Evolutionary conservation across 768 basidiomycete genomes (phyloP).

Genomic region (Rhodosporidiobolus odoratus): DNA sequence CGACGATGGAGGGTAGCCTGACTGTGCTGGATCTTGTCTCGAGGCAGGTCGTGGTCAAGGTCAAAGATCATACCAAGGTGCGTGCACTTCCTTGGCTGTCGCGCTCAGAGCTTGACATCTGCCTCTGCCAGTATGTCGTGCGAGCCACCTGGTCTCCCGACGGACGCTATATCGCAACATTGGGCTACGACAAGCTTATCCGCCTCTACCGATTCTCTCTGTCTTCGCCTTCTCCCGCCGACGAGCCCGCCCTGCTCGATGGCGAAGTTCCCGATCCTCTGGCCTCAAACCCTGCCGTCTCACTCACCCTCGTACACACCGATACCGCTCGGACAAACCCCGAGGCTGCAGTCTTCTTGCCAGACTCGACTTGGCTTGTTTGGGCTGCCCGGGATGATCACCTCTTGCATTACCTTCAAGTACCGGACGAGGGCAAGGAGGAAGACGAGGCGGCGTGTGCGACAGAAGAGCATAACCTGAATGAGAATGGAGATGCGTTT

Average conservation of each 20-base stretch:
- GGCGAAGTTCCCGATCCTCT: slow-evolving; percentile 34
- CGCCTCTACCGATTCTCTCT: slow-evolving; percentile 30
- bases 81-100: background rate
- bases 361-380: slow-evolving; percentile 23
- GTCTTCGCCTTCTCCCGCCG: background rate
- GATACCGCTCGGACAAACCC: slow-evolving; percentile 38
- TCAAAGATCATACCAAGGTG: slow-evolving; percentile 39
- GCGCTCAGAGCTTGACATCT: background rate
- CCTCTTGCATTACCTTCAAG: slow-evolving; percentile 40
- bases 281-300: slow-evolving; percentile 11
- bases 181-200: slow-evolving; percentile 42
- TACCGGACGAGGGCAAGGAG: slow-evolving; percentile 12
- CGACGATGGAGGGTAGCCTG: slow-evolving; percentile 40
- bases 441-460: background rate
- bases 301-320: slow-evolving; percentile 22
- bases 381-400: slow-evolving; percentile 41
- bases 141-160: slow-evolving; percentile 33
- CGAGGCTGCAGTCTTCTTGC: slow-evolving; percentile 41
- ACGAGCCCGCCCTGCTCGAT: slow-evolving; percentile 15
- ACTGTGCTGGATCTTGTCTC: slow-evolving; percentile 39
- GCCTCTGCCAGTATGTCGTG: slow-evolving; percentile 35
- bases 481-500: slow-evolving; percentile 42
- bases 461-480: slow-evolving; percentile 37
- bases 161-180: slow-evolving; percentile 37
- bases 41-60: slow-evolving; percentile 21